Conservation (phyloP, 192 early-diverging fungal genomes). For the Rhizophagus sp. region DNA sequence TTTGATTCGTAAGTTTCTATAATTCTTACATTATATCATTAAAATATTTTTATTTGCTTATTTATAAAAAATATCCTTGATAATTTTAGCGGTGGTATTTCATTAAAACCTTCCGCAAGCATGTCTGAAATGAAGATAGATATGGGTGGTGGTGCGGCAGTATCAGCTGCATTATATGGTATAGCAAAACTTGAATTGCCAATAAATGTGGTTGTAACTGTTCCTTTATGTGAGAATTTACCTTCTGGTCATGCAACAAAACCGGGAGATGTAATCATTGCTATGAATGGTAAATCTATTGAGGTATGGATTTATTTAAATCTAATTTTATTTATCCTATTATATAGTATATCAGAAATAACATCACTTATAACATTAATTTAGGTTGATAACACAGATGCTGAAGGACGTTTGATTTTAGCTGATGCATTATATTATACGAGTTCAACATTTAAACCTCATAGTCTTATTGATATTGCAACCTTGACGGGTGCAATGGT, state of each 20-base stretch:
- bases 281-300: conserved; percentile 86
- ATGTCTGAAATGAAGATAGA: conserved; percentile 97
- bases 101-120: conserved; percentile 78
- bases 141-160: conserved; percentile 90
- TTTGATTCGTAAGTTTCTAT: conserved; percentile 65
- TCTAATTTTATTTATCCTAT: conserved; percentile 21
- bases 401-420: conserved; percentile 84
- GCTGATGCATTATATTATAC: conserved; percentile 91
- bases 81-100: conserved; percentile 72
- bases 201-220: conserved; percentile 79
- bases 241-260: conserved; percentile 81
- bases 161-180: conserved; percentile 73
- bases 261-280: conserved; percentile 89
- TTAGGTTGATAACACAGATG: conserved; percentile 83
- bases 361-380: background rate
- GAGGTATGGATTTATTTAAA: conserved; percentile 55
- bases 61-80: background rate
- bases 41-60: too few species aligned
- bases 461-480: conserved; percentile 77
- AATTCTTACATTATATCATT: conserved; percentile 2
- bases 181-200: conserved; percentile 75
- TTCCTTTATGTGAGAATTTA: conserved; percentile 96
- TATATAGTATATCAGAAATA: background rate
- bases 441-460: conserved; percentile 66
- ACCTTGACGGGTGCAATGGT: conserved; percentile 95